These are phyloP conservation scores for Spergularia marina DNA, from an alignment of 148 eudicot species.

Conservation along the genomic window DNA sequence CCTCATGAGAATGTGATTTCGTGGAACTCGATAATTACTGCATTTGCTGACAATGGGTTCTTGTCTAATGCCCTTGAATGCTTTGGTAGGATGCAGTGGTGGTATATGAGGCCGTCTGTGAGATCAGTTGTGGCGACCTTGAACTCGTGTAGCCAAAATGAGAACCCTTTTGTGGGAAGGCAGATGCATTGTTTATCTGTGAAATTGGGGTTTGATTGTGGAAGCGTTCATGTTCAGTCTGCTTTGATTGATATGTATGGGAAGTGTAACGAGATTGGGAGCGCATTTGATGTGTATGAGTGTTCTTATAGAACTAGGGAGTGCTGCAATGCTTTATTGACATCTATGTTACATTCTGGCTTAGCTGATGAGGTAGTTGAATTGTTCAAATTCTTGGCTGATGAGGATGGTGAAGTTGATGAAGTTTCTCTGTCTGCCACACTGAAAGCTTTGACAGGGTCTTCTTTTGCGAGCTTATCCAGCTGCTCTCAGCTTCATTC, in stretches of 20 bases:
- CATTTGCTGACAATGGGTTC: constrained; percentile 44
- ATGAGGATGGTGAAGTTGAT: constrained; percentile 55
- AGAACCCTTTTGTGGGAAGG: constrained; percentile 44
- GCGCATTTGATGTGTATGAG: constrained; percentile 47
- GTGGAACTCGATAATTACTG: constrained; percentile 75
- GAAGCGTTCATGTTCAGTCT: constrained; percentile 56
- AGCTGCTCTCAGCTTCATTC: constrained; percentile 63
- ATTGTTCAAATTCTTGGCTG: constrained; percentile 64
- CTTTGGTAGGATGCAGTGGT: constrained; percentile 52
- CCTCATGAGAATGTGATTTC: constrained; percentile 63
- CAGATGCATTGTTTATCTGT: constrained; percentile 57
- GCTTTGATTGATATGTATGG: constrained; percentile 92
- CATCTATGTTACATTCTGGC: constrained; percentile 59
- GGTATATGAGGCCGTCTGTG: constrained; percentile 63
- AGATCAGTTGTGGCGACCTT: constrained; percentile 61
- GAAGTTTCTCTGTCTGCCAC: constrained; percentile 65
- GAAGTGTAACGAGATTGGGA: constrained; percentile 61
- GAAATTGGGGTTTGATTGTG: constrained; percentile 53
- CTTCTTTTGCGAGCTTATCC: constrained; percentile 43
- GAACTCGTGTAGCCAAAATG: constrained; percentile 48
- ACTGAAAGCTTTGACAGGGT: constrained; percentile 54
- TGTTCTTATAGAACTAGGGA: constrained; percentile 39
- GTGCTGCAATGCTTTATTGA: constrained; percentile 71
- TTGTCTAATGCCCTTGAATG: constrained; percentile 44
- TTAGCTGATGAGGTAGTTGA: constrained; percentile 57